A percentile compares a stretch with the other conserved stretches of the same genome.
Evolutionary conservation across 2,329 filamentous ascomycete species (phyloP).

Genomic region (Cordyceps cateniannulata): DNA sequence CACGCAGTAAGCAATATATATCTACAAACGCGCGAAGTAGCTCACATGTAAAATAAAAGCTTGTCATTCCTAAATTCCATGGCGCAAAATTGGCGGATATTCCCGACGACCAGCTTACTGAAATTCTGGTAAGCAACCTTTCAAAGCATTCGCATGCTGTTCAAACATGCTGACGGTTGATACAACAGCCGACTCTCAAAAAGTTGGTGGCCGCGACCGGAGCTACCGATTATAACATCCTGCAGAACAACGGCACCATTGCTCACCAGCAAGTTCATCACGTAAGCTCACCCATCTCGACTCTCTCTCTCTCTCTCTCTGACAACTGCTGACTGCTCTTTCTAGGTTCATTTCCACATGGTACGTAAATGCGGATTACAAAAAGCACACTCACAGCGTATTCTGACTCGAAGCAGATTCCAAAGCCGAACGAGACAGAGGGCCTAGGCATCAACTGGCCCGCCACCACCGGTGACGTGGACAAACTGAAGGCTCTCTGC

Average conservation of each 20-base stretch:
- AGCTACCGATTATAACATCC: conserved; percentile 78
- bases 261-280: conserved; percentile 93
- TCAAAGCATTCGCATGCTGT: no score
- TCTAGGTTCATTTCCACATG: conserved; percentile 86
- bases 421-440: conserved; percentile 80
- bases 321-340: no score
- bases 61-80: conserved; percentile 94
- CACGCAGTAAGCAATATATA: conserved; percentile 63
- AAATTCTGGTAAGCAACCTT: conserved; percentile 61
- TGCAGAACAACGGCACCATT: conserved; percentile 91
- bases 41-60: conserved; percentile 53
- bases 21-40: not conserved
- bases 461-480: conserved; percentile 68
- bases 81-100: conserved; percentile 89
- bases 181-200: conserved; percentile 53
- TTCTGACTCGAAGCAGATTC: conserved; percentile 54
- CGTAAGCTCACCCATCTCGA: conserved; percentile 45
- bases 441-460: conserved; percentile 81
- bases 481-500: conserved; percentile 67
- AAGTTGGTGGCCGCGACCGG: conserved; percentile 74
- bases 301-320: no score
- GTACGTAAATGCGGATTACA: conserved; percentile 39
- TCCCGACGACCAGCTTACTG: conserved; percentile 76
- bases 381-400: not conserved
- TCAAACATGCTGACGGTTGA: not conserved